Conservation (phyloP, 306 rosid species). For the Dryas octopetala region DNA sequence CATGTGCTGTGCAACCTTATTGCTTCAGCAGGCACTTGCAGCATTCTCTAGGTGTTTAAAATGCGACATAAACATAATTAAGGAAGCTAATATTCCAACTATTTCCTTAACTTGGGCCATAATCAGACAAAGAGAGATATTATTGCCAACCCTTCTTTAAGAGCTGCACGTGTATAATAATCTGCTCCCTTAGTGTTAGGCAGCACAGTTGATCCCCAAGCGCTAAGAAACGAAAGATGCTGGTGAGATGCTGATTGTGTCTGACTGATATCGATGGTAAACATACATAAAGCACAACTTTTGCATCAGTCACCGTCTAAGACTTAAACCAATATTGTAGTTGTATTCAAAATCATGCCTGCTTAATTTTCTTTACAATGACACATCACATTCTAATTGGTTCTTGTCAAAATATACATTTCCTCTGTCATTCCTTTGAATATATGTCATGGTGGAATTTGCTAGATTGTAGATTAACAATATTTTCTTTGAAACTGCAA, state of each 20-base stretch:
- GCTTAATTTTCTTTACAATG: too few species aligned
- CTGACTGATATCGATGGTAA: too few species aligned
- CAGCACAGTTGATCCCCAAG: too few species aligned
- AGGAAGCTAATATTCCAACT: constrained; percentile 1
- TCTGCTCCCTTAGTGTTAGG: too few species aligned
- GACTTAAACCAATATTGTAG: neutral
- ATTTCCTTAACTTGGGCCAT: constrained; percentile 16
- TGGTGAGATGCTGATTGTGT: too few species aligned
- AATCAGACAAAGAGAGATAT: neutral
- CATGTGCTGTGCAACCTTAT: constrained; percentile 41
- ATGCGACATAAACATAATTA: neutral
- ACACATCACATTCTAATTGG: too few species aligned
- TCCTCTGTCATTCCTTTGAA: neutral
- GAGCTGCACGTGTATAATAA: neutral
- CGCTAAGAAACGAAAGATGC: too few species aligned
- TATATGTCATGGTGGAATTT: too few species aligned
- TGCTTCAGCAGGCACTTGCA: constrained; percentile 27
- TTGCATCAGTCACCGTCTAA: constrained; percentile 1
- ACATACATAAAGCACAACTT: too few species aligned
- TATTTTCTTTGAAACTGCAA: neutral
- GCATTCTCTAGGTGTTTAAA: constrained; percentile 1
- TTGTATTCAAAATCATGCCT: neutral
- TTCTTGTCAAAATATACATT: neutral
- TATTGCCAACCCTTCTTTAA: constrained; percentile 13
- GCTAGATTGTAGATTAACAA: neutral